Base-by-base conservation (phyloP, 1,284 basidiomycete species). In the Singerocomus inundabilis region DNA sequence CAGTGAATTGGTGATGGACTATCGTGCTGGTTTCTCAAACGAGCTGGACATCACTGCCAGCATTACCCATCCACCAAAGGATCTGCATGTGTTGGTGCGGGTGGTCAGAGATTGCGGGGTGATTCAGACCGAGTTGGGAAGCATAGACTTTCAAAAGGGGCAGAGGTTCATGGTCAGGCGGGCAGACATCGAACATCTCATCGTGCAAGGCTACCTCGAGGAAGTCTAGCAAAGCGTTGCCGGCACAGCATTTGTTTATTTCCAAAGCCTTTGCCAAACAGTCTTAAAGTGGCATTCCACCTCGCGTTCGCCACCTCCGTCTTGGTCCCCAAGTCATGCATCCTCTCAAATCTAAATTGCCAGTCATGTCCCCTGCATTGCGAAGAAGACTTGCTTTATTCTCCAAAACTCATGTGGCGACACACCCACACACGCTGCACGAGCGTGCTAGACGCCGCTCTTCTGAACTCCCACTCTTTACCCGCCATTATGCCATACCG, bases 131-230 rank as follows among this genome's bases (percentile, higher is more conserved):
- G 93, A 97, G 68, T 73, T 86, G 49, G 93, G 93, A 30, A 82
- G 80, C 52, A 85, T 98, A 51, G 88, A 94, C 66, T 93, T 98
- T 64, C 80, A 82, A 59, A 90, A 87, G 67, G 94, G 93, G 0
- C 88, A 93, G 70, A 73, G 93, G 51, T 94, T 93, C 63, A 82
- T 93, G 74, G 85, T 97, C 44, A 77, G 88, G 40, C 75, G 91
- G 57, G 81, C 86, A 10, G 91, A 96, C 68, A 85, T 98, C 52
- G 95, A 98, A 68, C 85, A 93, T 65, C 77, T 98, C 57, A 90
- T 98, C 59, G 83, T 95, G 1, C 90, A 94, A 63, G 94, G 93
- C 4, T 96, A 88, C 69, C 72, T 98, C 54, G 90, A 95, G 70
- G 80, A 87, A 59, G 77, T 84, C 53, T 74, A 62, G 62, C 43